These are phyloP conservation scores for Boechera stricta DNA, from an alignment of 345 rosid species.

Conservation along the genomic window DNA sequence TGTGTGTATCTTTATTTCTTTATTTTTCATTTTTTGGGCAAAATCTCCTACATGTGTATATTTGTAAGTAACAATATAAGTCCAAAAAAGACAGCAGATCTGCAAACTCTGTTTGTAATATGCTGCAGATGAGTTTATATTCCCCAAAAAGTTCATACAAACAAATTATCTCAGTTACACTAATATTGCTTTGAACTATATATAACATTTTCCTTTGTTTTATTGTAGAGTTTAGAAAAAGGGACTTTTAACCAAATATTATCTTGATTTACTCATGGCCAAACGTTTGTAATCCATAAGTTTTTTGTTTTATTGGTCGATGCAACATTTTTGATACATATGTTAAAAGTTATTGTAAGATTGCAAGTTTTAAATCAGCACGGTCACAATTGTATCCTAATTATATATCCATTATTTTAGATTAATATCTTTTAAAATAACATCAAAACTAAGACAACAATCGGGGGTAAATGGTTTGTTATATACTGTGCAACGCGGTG, in stretches of 20 bases:
- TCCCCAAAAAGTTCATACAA: slow-evolving; percentile 16
- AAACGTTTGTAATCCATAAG: background rate
- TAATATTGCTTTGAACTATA: slow-evolving; percentile 2
- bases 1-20: slow-evolving; percentile 30
- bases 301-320: slow-evolving; percentile 1
- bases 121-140: slow-evolving; percentile 30
- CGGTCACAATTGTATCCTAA: background rate
- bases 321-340: slow-evolving; percentile 3
- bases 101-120: slow-evolving; percentile 33
- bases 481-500: slow-evolving; percentile 17
- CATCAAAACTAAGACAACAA: background rate
- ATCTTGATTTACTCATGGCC: background rate
- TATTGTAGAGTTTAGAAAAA: background rate
- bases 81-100: slow-evolving; percentile 41
- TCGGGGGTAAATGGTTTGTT: background rate
- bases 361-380: background rate
- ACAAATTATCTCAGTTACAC: background rate
- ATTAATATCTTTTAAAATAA: background rate
- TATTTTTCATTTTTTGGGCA: background rate
- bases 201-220: background rate
- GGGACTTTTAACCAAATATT: background rate
- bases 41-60: slow-evolving; percentile 34
- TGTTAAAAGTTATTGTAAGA: background rate
- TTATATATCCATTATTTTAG: background rate
- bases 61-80: slow-evolving; percentile 32